phyloP scores from a whole-genome alignment of 352 stramenopile genomes.

The Phytophthora macrochlamydospora region DNA sequence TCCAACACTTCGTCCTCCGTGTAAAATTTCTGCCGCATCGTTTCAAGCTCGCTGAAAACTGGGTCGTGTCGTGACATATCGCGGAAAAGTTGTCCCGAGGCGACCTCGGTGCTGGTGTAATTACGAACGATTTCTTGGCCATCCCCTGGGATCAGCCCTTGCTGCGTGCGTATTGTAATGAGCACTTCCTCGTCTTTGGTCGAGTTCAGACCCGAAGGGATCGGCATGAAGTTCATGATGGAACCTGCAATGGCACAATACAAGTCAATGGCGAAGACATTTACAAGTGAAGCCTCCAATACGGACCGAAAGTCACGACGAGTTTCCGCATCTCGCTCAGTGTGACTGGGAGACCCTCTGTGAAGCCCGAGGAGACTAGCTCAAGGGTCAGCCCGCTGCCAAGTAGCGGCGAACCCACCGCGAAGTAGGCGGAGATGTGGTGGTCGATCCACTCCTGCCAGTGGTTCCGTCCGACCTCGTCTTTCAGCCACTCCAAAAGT shows the following conservation, averaged over 20 bases:
- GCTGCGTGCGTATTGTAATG: slow-evolving; percentile 50
- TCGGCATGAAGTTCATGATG: slow-evolving; percentile 77
- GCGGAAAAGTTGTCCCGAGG: slow-evolving; percentile 69
- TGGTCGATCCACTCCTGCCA: slow-evolving; percentile 79
- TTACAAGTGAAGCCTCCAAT: not conserved
- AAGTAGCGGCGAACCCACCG: slow-evolving; percentile 68
- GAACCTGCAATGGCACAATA: slow-evolving; percentile 36
- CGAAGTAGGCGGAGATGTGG: slow-evolving; percentile 82
- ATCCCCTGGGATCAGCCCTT: slow-evolving; percentile 19
- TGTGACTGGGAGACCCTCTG: slow-evolving; percentile 65
- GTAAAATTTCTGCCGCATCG: slow-evolving; percentile 68
- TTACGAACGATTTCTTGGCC: slow-evolving; percentile 37
- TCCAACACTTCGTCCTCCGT: slow-evolving; percentile 69
- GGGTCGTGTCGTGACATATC: slow-evolving; percentile 70
- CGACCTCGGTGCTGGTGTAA: slow-evolving; percentile 74
- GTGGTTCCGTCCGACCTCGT: slow-evolving; percentile 73
- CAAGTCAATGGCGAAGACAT: not conserved
- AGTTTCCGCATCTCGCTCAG: slow-evolving; percentile 75
- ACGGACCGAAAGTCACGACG: slow-evolving; percentile 69
- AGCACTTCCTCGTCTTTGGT: slow-evolving; percentile 63
- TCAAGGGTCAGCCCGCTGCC: slow-evolving; percentile 75
- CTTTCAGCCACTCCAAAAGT: slow-evolving; percentile 85
- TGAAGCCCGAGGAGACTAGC: slow-evolving; percentile 67
- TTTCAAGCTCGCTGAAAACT: slow-evolving; percentile 66
- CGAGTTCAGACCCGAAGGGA: slow-evolving; percentile 55